These are phyloP conservation scores for Cornus suecica DNA, from an alignment of 148 eudicot species.

Conservation along the genomic window DNA sequence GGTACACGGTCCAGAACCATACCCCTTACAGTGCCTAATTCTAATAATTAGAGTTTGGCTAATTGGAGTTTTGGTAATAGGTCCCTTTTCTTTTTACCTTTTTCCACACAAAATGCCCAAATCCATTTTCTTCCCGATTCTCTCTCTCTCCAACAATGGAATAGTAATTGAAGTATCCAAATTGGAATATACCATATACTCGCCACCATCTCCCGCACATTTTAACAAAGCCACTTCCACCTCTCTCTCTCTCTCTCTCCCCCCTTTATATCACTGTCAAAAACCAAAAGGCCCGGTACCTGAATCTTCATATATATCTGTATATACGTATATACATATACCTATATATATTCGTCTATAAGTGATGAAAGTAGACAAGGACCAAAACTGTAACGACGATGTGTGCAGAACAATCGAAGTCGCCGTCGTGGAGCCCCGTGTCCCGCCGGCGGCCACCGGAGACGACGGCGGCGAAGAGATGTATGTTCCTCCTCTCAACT, in stretches of 20 bases:
- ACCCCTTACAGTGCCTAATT: no score
- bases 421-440: conserved; percentile 21
- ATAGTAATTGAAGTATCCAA: no score
- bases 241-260: neutral
- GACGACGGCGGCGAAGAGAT: conserved; percentile 29
- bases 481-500: conserved; percentile 73
- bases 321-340: no score
- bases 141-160: no score
- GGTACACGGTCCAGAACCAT: no score
- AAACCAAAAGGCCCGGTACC: conserved; percentile 5
- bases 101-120: no score
- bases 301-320: conserved; percentile 4
- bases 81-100: no score
- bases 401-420: conserved; percentile 40
- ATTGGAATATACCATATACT: neutral
- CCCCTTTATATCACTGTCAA: conserved; percentile 6
- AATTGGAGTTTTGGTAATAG: no score
- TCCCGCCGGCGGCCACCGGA: neutral
- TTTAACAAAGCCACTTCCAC: no score
- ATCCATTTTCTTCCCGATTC: no score
- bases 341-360: no score
- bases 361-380: conserved; percentile 17
- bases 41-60: neutral
- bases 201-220: conserved; percentile 15
- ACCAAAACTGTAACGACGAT: conserved; percentile 18